Evolutionary conservation across 495 filamentous ascomycete species (phyloP).

Genomic region (Beverwykella pulmonaria): DNA sequence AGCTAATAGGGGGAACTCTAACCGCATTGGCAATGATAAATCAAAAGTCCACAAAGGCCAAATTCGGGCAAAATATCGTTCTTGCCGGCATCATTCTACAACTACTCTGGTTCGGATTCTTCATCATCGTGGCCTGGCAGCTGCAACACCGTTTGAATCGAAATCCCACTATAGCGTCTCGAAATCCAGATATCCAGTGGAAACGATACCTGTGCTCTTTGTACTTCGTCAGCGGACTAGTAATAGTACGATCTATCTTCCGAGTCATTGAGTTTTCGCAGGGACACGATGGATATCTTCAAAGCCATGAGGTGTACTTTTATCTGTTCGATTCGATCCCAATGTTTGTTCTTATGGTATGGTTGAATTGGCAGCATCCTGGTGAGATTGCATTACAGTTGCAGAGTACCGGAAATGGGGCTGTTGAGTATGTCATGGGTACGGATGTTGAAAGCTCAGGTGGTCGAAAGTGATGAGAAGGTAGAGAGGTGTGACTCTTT

Average conservation of each 20-base stretch:
- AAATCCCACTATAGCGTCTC: constrained; percentile 41
- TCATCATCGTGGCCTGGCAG: constrained; percentile 43
- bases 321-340: constrained; percentile 69
- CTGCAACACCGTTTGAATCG: background rate
- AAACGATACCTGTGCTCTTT: constrained; percentile 53
- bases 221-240: constrained; percentile 56
- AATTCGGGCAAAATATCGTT: constrained; percentile 38
- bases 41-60: background rate
- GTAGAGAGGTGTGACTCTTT: no score
- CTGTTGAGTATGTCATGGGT: background rate
- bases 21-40: constrained; percentile 21
- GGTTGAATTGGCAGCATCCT: constrained; percentile 45
- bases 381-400: constrained; percentile 25
- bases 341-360: constrained; percentile 55
- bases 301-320: constrained; percentile 61
- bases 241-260: constrained; percentile 63
- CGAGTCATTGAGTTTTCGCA: constrained; percentile 64
- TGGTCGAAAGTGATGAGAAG: background rate
- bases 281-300: constrained; percentile 56
- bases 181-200: constrained; percentile 52
- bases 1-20: constrained; percentile 43
- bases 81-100: constrained; percentile 50
- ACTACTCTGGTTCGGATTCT: constrained; percentile 50
- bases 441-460: background rate
- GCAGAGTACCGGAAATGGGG: background rate